phyloP scores from a whole-genome alignment of 257 asterid genomes.

The Ehretia macrophylla region DNA sequence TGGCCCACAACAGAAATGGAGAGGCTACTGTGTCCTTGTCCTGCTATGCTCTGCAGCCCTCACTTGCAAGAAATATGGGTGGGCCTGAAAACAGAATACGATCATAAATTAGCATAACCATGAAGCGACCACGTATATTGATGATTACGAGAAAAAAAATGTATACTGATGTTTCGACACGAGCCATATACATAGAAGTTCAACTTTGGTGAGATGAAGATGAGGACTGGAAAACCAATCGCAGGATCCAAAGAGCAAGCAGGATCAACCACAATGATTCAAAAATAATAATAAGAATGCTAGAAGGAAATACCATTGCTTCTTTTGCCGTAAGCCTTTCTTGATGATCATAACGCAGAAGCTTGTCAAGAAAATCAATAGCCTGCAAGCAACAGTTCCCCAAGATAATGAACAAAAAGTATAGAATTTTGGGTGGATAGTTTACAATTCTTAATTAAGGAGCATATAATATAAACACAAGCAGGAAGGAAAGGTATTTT shows the following conservation, averaged over 20 bases:
- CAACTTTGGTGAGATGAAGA: too few relatives aligned
- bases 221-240: too few relatives aligned
- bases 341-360: constrained; percentile 91
- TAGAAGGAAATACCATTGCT: constrained; percentile 59
- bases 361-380: constrained; percentile 87
- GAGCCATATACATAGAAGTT: too few relatives aligned
- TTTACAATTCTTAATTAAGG: neutral
- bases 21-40: neutral
- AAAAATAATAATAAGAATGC: constrained; percentile 4
- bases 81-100: neutral
- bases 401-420: neutral
- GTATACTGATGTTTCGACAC: too few relatives aligned
- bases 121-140: neutral
- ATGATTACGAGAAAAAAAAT: too few relatives aligned
- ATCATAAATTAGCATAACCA: neutral
- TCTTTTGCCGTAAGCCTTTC: constrained; percentile 91
- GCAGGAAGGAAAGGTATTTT: neutral
- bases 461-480: neutral
- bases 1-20: neutral
- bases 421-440: neutral
- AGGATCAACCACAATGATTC: neutral
- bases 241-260: neutral
- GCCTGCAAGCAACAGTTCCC: constrained; percentile 34
- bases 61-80: constrained; percentile 3
- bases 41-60: constrained; percentile 5